Evolutionary conservation across 2,329 filamentous ascomycete genomes (phyloP).

Genomic region (Hirsutella rhossiliensis): DNA sequence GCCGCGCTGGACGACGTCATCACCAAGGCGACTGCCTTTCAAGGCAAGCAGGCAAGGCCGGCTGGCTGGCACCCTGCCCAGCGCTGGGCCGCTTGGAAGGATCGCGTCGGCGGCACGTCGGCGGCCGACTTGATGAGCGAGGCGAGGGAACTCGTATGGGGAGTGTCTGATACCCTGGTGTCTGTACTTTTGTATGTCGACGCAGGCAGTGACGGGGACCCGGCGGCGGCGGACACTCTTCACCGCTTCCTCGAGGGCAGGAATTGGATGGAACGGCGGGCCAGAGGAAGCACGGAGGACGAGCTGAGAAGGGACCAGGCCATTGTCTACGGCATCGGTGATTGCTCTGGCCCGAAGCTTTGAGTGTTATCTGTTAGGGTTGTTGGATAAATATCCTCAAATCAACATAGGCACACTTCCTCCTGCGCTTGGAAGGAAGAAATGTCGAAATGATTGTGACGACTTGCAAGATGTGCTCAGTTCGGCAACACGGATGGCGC

Average conservation of each 20-base stretch:
- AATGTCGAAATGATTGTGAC: no score
- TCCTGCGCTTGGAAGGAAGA: no score
- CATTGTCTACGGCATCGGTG: conserved; percentile 22
- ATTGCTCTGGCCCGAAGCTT: conserved; percentile 9
- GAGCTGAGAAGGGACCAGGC: conserved; percentile 18
- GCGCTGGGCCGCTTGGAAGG: conserved; percentile 28
- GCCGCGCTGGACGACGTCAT: conserved; percentile 32
- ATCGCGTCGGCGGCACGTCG: conserved; percentile 18
- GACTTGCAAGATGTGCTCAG: no score
- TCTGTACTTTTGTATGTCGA: conserved; percentile 30
- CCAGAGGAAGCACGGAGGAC: conserved; percentile 9
- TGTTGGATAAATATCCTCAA: no score
- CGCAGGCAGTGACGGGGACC: conserved; percentile 21
- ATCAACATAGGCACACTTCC: no score
- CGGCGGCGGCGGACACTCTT: conserved; percentile 25
- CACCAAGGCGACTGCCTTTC: conserved; percentile 9
- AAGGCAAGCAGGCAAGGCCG: conserved; percentile 11
- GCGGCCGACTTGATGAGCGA: conserved; percentile 30
- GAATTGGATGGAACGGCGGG: conserved; percentile 6
- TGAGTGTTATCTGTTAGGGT: conserved; percentile 5
- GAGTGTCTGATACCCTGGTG: conserved; percentile 29
- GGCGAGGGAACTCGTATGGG: conserved; percentile 31
- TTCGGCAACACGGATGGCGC: no score
- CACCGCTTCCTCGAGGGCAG: conserved; percentile 23
- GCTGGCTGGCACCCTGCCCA: conserved; percentile 16